Evolutionary conservation across 2,329 filamentous ascomycete genomes (phyloP), one percentile per base, ranked within the genome.

Genomic region (Exophiala dermatitidis): DNA sequence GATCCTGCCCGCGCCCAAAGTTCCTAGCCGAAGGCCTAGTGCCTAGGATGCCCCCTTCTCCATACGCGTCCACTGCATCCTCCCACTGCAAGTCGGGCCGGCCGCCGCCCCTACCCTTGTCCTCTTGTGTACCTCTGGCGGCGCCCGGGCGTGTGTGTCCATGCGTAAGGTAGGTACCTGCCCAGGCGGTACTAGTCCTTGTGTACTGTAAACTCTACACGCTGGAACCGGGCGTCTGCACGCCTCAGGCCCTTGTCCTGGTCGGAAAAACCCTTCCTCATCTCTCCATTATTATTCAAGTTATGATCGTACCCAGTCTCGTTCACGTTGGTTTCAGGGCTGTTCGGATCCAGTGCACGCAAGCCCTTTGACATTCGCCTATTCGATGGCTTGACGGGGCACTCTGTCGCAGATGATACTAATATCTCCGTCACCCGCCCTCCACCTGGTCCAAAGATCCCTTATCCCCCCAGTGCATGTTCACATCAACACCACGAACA

Each of bases 351-450:
- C 38, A 41, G 38, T 26, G 12, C 38, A 41, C 36, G 10, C 38
- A 41, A 12, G 38, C 38, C 7, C 12, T 41, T 19, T 26, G 28
- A 41, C 38, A 41, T 38, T 12, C 38, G 38, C 38, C 38, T 5
- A 28, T 26, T 28, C 10, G n/a, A 28, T 28, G n/a, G 19, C 19
- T 9, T 41, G 38, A 3, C 38, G 3, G 38, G 50, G 52, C 44
- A 45, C 43, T 33, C 33, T 37, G 36, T 41, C 40, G 19, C 56
- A 50, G 52, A 59, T 59, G 38, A 41, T 41, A 41, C 38, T 41
- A 41, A 59, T 56, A 59, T 19, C 57, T 54, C 50, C 54, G 48
- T 52, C 52, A 28, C 36, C 40, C 41, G 45, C 51, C 54, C 47
- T 50, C 48, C 50, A 54, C 31, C 29, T 47, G 44, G 48, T 37